Evolutionary conservation across 2,329 filamentous ascomycete species (phyloP).

Genomic region (Nakataea oryzae): DNA sequence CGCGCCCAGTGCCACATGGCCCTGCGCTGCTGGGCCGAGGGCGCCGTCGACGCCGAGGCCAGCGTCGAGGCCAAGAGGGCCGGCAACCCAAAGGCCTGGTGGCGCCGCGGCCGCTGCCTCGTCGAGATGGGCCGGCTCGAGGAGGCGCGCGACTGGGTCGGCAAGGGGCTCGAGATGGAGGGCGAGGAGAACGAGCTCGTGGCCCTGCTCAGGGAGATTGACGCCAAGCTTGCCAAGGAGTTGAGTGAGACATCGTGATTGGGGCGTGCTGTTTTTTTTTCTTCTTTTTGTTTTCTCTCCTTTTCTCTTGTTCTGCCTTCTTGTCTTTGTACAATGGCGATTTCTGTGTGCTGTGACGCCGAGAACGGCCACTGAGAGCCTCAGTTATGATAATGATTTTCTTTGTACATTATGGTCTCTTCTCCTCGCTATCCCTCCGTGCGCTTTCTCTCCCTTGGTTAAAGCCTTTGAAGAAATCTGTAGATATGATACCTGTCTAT

Average conservation of each 20-base stretch:
- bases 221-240: constrained; percentile 18
- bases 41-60: constrained; percentile 74
- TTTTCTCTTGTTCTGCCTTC: background rate
- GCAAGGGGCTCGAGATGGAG: constrained; percentile 71
- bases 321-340: too few species aligned
- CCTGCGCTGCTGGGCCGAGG: constrained; percentile 72
- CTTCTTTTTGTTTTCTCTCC: background rate
- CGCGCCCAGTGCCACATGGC: constrained; percentile 86
- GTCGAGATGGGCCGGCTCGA: constrained; percentile 81
- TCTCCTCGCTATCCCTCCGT: background rate
- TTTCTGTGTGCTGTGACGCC: background rate
- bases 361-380: too few species aligned
- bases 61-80: constrained; percentile 80
- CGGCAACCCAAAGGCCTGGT: constrained; percentile 92
- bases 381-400: too few species aligned
- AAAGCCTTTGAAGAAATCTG: background rate
- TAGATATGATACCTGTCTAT: background rate
- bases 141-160: constrained; percentile 74
- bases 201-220: constrained; percentile 53
- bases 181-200: constrained; percentile 56
- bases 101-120: constrained; percentile 74
- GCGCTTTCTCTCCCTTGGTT: background rate
- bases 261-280: background rate
- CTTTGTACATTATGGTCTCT: background rate
- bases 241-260: background rate